A percentile compares a stretch with the other conserved stretches of the same genome.
Evolutionary conservation across 1,139 yeast genomes (phyloP).

Genomic region (Debaryomyces sp.): DNA sequence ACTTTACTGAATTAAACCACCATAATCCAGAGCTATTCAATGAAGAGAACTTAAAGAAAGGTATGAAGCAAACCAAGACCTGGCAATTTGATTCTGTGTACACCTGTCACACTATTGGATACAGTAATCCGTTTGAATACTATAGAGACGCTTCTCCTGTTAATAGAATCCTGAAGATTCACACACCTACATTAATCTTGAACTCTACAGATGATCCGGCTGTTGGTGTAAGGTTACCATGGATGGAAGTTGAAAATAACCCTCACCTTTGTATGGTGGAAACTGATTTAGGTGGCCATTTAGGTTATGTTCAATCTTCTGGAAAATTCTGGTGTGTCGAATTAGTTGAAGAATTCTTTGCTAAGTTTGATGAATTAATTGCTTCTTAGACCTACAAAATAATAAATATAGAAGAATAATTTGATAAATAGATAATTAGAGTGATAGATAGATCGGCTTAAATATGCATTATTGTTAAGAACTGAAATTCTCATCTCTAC

Average conservation of each 20-base stretch:
- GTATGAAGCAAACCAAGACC: constrained; percentile 38
- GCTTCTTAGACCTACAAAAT: not conserved
- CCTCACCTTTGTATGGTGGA: constrained; percentile 41
- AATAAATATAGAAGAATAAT: not conserved
- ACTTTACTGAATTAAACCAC: constrained; percentile 53
- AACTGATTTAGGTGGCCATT: constrained; percentile 61
- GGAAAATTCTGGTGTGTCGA: constrained; percentile 77
- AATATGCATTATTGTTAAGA: not conserved
- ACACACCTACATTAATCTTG: constrained; percentile 69
- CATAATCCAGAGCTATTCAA: constrained; percentile 36
- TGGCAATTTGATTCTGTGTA: constrained; percentile 68
- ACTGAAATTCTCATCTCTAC: not conserved
- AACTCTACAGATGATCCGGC: constrained; percentile 86
- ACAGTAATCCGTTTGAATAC: constrained; percentile 68
- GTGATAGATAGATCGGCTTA: not conserved
- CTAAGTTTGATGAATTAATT: constrained; percentile 41
- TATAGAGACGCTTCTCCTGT: constrained; percentile 72
- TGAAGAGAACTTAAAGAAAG: constrained; percentile 34
- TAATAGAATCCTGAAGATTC: constrained; percentile 53
- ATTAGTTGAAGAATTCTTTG: constrained; percentile 63
- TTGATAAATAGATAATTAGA: not conserved
- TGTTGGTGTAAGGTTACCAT: constrained; percentile 52
- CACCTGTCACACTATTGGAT: constrained; percentile 79
- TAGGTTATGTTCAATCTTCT: constrained; percentile 57
- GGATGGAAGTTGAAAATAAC: constrained; percentile 27